Evolutionary conservation across 352 stramenopile species (phyloP), one percentile per base, ranked within the genome.

Genomic region (Phytophthora hybrid): DNA sequence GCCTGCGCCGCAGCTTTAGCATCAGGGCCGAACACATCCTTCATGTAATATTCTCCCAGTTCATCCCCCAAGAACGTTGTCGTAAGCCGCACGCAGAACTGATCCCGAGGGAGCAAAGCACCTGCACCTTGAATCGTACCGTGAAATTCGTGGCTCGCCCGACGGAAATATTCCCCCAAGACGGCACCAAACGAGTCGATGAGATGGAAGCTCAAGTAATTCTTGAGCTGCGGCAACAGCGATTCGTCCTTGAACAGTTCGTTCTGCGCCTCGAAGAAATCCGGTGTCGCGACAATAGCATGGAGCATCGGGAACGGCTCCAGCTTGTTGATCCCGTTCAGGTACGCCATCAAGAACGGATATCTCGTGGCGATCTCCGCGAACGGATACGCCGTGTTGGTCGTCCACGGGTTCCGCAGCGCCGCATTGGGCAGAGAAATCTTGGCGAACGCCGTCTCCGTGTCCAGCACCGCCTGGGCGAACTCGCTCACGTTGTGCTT

Each of bases 11-110:
- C 76, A 19, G 73, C 74, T 77, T 98, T 98, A 34, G 82, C 85
- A 2, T 87, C 72, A 29, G 83, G 74, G 66, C 90, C 88, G 79
- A 98, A 98, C 57, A 97, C 90, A 31, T 92, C 82, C 29, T 82
- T 76, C 78, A 96, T 96, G 71, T 97, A 98, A 44, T 97, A 82
- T 66, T 97, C 82, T 5, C 93, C 93, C 34, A 98, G 60, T 60
- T 95, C 84, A 69, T 97, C 91, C 41, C 93, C 93, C 16, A 98
- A 63, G 54, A 89, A 93, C 18, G 47, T 63, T 32, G 97, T 95
- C 5, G 93, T 96, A 55, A 90, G 78, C 34, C 80, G 74, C 52
- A 96, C 84, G 55, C 85, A 92, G 39, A 82, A 92, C 63, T 87
- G 59, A n/a, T 78, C 69, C 16, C 83, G 78, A 4, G 83, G 68